phyloP scores from a whole-genome alignment of 2,329 filamentous ascomycete species.

The Hymenoscyphus repandus region DNA sequence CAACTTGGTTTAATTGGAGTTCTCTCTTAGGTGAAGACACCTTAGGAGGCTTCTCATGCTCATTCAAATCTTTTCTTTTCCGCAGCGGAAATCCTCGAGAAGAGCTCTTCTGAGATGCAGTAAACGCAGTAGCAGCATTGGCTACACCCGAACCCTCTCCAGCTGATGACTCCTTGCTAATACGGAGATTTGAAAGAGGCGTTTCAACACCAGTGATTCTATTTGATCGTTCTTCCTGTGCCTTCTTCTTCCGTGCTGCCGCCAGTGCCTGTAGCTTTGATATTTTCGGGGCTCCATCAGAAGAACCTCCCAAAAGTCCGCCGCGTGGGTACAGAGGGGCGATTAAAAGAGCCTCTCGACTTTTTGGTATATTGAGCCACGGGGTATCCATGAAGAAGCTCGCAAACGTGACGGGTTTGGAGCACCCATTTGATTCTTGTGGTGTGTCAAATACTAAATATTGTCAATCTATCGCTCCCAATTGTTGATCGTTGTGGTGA shows the following conservation, averaged over 20 bases:
- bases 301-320: slow-evolving; percentile 74
- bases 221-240: slow-evolving; percentile 50
- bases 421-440: slow-evolving; percentile 5
- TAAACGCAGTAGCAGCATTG: background rate
- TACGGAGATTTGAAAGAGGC: slow-evolving; percentile 22
- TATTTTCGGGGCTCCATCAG: slow-evolving; percentile 59
- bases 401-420: slow-evolving; percentile 38
- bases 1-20: slow-evolving; percentile 1
- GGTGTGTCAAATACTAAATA: background rate
- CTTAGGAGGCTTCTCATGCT: slow-evolving; percentile 26
- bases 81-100: slow-evolving; percentile 26
- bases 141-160: background rate
- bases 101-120: slow-evolving; percentile 7
- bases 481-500: background rate
- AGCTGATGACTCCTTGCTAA: slow-evolving; percentile 3
- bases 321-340: slow-evolving; percentile 52
- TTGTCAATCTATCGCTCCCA: background rate
- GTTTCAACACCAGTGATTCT: slow-evolving; percentile 20
- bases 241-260: slow-evolving; percentile 79
- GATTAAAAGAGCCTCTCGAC: slow-evolving; percentile 61
- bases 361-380: slow-evolving; percentile 69
- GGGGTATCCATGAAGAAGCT: slow-evolving; percentile 79
- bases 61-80: slow-evolving; percentile 31
- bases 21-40: slow-evolving; percentile 9
- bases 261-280: slow-evolving; percentile 91